Percentiles rank a stretch among this genome's conserved stretches.
Conservation (phyloP, 2,329 filamentous ascomycete species). For the Penicillium occitanis region DNA sequence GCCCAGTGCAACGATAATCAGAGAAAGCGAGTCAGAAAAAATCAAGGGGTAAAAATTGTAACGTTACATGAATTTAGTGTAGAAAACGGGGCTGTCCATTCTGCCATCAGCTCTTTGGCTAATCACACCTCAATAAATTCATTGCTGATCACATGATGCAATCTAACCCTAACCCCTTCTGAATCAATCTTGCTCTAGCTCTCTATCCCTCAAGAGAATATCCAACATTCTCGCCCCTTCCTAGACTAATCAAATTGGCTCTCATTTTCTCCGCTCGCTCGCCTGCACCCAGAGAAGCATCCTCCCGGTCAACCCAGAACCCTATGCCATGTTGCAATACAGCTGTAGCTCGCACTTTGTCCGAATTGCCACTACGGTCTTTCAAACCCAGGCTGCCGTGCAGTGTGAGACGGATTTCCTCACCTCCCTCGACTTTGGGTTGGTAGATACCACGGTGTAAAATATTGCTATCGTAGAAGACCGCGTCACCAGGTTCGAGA, state of each 20-base stretch:
- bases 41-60: conserved; percentile 2
- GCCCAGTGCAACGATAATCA: not conserved
- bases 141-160: not conserved
- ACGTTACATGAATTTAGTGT: conserved; percentile 15
- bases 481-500: conserved; percentile 72
- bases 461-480: conserved; percentile 91
- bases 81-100: not conserved
- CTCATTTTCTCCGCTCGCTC: conserved; percentile 46
- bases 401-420: conserved; percentile 42
- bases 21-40: not conserved
- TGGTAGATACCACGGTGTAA: conserved; percentile 52
- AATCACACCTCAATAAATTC: not conserved
- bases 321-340: conserved; percentile 50
- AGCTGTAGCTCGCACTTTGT: conserved; percentile 42
- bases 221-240: conserved; percentile 45
- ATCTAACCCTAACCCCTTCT: not conserved
- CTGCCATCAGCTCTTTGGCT: not conserved
- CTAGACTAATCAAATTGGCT: conserved; percentile 46
- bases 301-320: conserved; percentile 44
- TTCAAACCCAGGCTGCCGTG: conserved; percentile 47
- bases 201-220: conserved; percentile 27
- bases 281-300: conserved; percentile 41
- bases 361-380: conserved; percentile 26
- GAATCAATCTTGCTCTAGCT: not conserved
- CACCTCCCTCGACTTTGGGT: conserved; percentile 37